phyloP scores from a whole-genome alignment of 106 monocot species.

The Alisma plantagoaquatica region DNA sequence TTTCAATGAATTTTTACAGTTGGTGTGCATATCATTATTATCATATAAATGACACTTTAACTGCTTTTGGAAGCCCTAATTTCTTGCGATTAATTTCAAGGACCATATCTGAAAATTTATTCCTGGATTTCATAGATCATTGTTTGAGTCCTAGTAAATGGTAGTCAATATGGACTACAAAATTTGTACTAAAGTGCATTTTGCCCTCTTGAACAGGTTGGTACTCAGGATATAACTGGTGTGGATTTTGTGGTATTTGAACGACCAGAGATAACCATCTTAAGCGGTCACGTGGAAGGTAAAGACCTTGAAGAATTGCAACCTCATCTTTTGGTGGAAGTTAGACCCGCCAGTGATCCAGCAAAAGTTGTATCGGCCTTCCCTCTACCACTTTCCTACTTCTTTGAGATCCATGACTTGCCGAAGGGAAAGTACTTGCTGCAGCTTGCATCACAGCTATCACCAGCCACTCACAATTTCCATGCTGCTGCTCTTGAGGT shows the following conservation, averaged over 20 bases:
- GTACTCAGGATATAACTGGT: slow-evolving; percentile 54
- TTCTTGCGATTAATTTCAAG: too few species aligned
- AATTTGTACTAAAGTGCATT: too few species aligned
- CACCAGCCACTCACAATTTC: slow-evolving; percentile 41
- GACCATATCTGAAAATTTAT: too few species aligned
- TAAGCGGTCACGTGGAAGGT: slow-evolving; percentile 88
- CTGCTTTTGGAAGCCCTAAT: too few species aligned
- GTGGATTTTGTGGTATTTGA: slow-evolving; percentile 88
- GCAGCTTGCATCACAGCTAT: slow-evolving; percentile 52
- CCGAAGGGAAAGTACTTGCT: slow-evolving; percentile 67
- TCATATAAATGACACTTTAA: too few species aligned
- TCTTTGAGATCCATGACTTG: slow-evolving; percentile 70
- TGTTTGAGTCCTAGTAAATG: too few species aligned
- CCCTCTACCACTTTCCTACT: slow-evolving; percentile 69
- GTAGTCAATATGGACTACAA: too few species aligned
- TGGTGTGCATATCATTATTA: too few species aligned
- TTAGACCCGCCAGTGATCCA: slow-evolving; percentile 53
- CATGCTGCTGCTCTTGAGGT: slow-evolving; percentile 79
- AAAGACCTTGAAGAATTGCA: slow-evolving; percentile 42
- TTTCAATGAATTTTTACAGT: too few species aligned
- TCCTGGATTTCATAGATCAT: slow-evolving; percentile 2
- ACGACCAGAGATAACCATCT: slow-evolving; percentile 62
- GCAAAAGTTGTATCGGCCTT: slow-evolving; percentile 48
- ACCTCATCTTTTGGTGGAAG: slow-evolving; percentile 74
- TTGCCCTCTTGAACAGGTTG: too few species aligned